Percentiles rank a stretch among this genome's conserved stretches.
phyloP scores from a whole-genome alignment of 371 early-diverging fungal genomes.

The Sporodiniella umbellata region DNA sequence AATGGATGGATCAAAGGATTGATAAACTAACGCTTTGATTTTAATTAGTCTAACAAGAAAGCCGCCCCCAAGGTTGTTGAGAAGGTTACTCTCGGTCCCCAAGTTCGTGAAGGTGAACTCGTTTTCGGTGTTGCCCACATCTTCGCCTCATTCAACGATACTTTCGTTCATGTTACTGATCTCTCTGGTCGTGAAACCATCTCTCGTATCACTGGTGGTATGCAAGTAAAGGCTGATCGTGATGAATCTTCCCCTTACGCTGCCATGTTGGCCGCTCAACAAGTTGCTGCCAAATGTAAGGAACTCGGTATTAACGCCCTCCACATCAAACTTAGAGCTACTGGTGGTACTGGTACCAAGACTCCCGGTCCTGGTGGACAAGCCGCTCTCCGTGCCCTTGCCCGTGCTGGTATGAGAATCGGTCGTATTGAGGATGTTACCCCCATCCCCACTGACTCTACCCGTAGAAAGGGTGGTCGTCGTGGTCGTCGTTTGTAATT shows the following conservation, averaged over 20 bases:
- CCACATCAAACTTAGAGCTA: conserved; percentile 99
- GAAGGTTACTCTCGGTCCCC: conserved; percentile 95
- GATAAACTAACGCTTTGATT: conserved; percentile 1
- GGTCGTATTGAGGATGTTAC: conserved; percentile 99
- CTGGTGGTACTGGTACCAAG: conserved; percentile 99
- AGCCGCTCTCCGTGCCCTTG: conserved; percentile 99
- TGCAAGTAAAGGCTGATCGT: conserved; percentile 99
- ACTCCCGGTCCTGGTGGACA: conserved; percentile 99
- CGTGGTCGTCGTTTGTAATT: conserved; percentile 99
- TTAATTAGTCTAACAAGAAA: conserved; percentile 69
- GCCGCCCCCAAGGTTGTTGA: conserved; percentile 67
- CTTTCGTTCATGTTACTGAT: conserved; percentile 99
- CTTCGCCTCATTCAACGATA: conserved; percentile 99
- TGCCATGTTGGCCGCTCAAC: conserved; percentile 99
- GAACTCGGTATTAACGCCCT: conserved; percentile 99
- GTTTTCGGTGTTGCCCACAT: conserved; percentile 99
- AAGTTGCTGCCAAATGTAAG: conserved; percentile 98
- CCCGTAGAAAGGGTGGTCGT: conserved; percentile 99
- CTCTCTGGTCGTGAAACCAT: conserved; percentile 99
- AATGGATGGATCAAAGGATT: conserved; percentile 6
- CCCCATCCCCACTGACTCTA: conserved; percentile 99
- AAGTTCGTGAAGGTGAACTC: conserved; percentile 96
- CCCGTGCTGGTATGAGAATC: conserved; percentile 98
- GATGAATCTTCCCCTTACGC: conserved; percentile 99
- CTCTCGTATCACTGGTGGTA: conserved; percentile 99